A percentile compares a stretch with the other conserved stretches of the same genome.
Evolutionary conservation across 202 grass and related monocot species (phyloP).

Genomic region (Bolboschoenoplectus hybrid): DNA sequence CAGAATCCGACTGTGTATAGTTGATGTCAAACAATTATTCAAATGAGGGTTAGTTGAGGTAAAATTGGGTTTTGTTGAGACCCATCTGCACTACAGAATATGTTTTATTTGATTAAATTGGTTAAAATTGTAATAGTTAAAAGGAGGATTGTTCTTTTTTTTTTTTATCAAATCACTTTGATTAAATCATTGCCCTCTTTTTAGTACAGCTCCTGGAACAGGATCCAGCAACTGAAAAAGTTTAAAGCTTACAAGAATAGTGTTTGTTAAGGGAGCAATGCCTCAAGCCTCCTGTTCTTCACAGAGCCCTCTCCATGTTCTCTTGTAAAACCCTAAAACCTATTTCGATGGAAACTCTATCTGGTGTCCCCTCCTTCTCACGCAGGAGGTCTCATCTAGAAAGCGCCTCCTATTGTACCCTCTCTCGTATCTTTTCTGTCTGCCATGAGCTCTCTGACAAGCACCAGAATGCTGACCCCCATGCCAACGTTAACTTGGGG

Average conservation of each 20-base stretch:
- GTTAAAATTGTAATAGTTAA: background rate
- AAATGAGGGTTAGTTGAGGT: background rate
- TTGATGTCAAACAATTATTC: background rate
- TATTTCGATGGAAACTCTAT: slow-evolving; percentile 11
- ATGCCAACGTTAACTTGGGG: background rate
- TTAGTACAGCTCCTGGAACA: background rate
- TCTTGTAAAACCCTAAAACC: slow-evolving; percentile 30
- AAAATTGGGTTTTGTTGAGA: background rate
- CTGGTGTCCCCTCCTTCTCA: slow-evolving; percentile 9
- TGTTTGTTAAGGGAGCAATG: slow-evolving; percentile 5
- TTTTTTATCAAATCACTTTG: background rate
- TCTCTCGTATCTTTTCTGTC: slow-evolving; percentile 63
- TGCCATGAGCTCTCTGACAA: slow-evolving; percentile 44
- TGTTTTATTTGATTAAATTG: background rate
- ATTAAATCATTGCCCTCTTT: background rate
- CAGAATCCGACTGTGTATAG: background rate
- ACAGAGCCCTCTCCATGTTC: background rate
- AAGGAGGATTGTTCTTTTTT: background rate
- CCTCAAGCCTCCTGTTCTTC: background rate
- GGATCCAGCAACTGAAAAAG: background rate
- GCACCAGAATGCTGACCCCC: background rate
- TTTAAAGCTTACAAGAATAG: background rate
- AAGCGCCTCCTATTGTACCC: slow-evolving; percentile 56
- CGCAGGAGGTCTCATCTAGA: slow-evolving; percentile 61
- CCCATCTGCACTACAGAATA: background rate